Evolutionary conservation across 2,329 filamentous ascomycete genomes (phyloP).

Genomic region (Achaetomium macrosporum): DNA sequence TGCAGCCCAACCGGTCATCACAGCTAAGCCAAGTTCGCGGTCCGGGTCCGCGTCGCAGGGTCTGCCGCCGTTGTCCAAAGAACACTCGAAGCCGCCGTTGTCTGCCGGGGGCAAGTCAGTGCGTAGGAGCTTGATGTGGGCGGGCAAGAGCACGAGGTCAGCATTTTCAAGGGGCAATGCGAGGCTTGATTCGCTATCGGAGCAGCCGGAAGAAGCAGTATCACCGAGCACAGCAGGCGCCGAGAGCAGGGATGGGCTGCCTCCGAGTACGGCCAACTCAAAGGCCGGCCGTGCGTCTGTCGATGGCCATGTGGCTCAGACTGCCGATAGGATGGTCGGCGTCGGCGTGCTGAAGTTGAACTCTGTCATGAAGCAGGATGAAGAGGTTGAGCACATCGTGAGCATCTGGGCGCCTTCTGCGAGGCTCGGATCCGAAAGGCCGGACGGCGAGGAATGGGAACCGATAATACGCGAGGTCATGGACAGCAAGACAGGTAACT

Average conservation of each 20-base stretch:
- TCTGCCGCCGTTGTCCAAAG: conserved; percentile 34
- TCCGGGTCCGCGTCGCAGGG: conserved; percentile 42
- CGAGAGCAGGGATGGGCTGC: conserved; percentile 42
- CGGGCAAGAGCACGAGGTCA: conserved; percentile 50
- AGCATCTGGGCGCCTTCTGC: conserved; percentile 67
- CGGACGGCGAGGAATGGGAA: conserved; percentile 63
- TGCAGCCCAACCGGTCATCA: conserved; percentile 47
- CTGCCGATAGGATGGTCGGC: conserved; percentile 63
- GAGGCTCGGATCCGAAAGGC: conserved; percentile 49
- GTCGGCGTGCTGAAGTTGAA: conserved; percentile 75
- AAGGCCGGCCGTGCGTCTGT: conserved; percentile 33
- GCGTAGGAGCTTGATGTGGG: conserved; percentile 65
- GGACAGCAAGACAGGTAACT: conserved; percentile 65
- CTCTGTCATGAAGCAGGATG: conserved; percentile 62
- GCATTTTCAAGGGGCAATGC: conserved; percentile 47
- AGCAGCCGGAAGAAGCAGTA: conserved; percentile 40
- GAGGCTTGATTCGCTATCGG: conserved; percentile 53
- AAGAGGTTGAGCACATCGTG: conserved; percentile 69
- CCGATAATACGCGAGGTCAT: conserved; percentile 67
- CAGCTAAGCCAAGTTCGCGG: conserved; percentile 45
- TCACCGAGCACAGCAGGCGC: conserved; percentile 30
- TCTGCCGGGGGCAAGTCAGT: conserved; percentile 48
- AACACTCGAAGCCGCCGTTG: conserved; percentile 43
- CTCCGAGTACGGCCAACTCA: conserved; percentile 54
- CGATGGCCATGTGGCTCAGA: conserved; percentile 33